Conservation (phyloP, 1,284 basidiomycete species). For the Cryptococcus maquisensis region DNA sequence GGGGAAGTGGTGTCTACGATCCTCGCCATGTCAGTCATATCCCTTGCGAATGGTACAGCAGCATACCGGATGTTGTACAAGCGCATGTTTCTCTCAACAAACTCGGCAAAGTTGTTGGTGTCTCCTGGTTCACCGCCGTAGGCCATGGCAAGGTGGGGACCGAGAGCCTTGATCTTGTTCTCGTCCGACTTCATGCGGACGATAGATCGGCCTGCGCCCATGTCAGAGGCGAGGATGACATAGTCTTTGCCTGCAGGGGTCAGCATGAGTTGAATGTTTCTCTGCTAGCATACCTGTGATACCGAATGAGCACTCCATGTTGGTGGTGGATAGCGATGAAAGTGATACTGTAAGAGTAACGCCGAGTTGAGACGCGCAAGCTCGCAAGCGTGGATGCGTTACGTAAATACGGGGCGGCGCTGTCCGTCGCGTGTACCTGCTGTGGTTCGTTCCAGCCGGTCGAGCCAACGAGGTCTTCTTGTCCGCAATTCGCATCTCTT, state of each 20-base stretch:
- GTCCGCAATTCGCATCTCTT: too few species aligned
- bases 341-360: not conserved
- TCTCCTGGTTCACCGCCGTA: slow-evolving; percentile 95
- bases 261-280: too few species aligned
- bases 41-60: not conserved
- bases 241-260: slow-evolving; percentile 81
- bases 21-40: not conserved
- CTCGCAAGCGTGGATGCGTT: too few species aligned
- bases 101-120: slow-evolving; percentile 96
- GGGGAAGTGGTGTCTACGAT: slow-evolving; percentile 54
- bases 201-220: slow-evolving; percentile 78
- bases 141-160: slow-evolving; percentile 90
- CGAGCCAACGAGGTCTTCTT: too few species aligned
- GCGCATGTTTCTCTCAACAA: slow-evolving; percentile 88
- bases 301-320: slow-evolving; percentile 53
- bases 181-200: slow-evolving; percentile 97
- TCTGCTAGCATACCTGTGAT: slow-evolving; percentile 47
- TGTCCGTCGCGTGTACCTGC: too few species aligned
- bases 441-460: too few species aligned
- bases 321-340: slow-evolving; percentile 2
- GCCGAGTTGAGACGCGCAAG: not conserved
- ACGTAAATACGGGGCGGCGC: too few species aligned
- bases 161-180: slow-evolving; percentile 92
- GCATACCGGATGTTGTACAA: slow-evolving; percentile 86
- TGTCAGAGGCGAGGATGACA: slow-evolving; percentile 86